Evolutionary conservation across 2,329 filamentous ascomycete species (phyloP), one percentile per base, ranked within the genome.

Genomic region (Arthroderma uncinatum): DNA sequence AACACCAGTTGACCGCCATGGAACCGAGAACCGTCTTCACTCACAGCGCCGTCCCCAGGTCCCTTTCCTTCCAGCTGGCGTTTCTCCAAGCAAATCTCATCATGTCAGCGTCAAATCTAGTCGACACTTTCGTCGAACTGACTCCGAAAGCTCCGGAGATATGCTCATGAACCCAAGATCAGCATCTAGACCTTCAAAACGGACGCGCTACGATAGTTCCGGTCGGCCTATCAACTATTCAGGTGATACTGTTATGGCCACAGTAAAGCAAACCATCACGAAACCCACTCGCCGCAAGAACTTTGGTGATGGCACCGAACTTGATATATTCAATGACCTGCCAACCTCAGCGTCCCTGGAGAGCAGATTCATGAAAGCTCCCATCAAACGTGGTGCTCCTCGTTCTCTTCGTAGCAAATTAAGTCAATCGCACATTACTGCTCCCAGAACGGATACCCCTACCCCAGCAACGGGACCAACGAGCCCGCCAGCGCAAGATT

Each of bases 241-340:
- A 54, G 73, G 78, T 28, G 76, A 79, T 55, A 70, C 76, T 19
- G 67, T 80, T 30, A 70, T 76, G 54, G 79, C 81, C 56, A 76
- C 79, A 53, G 74, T 79, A 5, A 86, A 85, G 76, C 82, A 86
- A 62, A 84, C 86, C 50, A 74, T 95, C 59, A 91, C 82, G 61
- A 87, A 85, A 68, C 89, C 89, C 2, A 78, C 82, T 36, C 79
- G 83, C 40, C 77, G 78, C 59, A 80, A 84, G 48, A 83, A 88
- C 65, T 98, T 94, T 73, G 93, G 93, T 10, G 89, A 96, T 70
- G 93, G 93, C 14, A 87, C 86, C 59, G 93, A 98, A 71, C 78
- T 98, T 34, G 92, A 97, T 64, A 84, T 81, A 1, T 97, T 98
- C 68, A 93, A 98, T 68, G 93, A 98, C 71, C 76, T 98, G 57